These are phyloP conservation scores for Pelargonium cotyledonis DNA, from an alignment of 441 rosid species.

Conservation along the genomic window DNA sequence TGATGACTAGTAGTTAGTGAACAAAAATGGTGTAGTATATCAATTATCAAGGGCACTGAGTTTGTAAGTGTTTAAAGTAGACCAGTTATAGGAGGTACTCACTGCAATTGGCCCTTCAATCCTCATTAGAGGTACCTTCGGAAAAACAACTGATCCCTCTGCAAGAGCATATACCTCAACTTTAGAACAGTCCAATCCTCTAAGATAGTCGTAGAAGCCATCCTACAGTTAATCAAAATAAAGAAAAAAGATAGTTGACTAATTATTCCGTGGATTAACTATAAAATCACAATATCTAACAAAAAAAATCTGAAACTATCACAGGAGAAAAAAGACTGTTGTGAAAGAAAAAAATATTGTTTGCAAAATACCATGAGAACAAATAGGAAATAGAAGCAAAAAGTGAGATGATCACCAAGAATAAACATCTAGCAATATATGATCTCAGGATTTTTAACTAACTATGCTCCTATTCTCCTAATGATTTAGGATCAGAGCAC, in stretches of 20 bases:
- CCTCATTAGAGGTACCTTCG: conserved; percentile 85
- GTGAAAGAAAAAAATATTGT: neutral
- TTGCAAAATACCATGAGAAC: neutral
- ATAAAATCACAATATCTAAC: neutral
- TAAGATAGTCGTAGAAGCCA: conserved; percentile 69
- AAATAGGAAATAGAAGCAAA: neutral
- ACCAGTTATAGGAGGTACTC: conserved; percentile 28
- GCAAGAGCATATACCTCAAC: conserved; percentile 81
- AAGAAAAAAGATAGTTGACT: conserved; percentile 8
- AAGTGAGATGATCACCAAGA: neutral
- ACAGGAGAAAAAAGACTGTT: neutral
- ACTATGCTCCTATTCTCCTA: neutral
- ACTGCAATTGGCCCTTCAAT: conserved; percentile 91
- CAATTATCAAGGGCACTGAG: neutral
- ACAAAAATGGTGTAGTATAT: too few relatives aligned
- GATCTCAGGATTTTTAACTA: neutral
- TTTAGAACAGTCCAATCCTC: conserved; percentile 78
- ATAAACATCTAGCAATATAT: neutral
- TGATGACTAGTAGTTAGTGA: too few relatives aligned
- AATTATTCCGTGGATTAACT: conserved; percentile 6
- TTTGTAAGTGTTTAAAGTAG: neutral
- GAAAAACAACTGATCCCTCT: conserved; percentile 92
- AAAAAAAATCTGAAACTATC: neutral
- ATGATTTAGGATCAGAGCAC: neutral
- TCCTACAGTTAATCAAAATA: conserved; percentile 41